Conservation (phyloP, 1,139 yeast genomes). For the Pichia sp. region DNA sequence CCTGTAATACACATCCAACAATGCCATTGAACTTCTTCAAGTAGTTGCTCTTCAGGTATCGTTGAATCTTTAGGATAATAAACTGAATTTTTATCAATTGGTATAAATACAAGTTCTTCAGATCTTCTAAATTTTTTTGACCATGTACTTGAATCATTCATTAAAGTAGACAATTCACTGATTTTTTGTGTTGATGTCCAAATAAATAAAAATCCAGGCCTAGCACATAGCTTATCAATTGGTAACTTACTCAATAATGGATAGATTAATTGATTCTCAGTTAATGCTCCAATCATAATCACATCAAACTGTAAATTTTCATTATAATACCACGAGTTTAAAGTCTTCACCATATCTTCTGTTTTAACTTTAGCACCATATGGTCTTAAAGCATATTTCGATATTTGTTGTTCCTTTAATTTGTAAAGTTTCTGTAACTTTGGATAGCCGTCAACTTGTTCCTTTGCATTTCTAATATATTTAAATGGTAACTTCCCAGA, state of each 20-base stretch:
- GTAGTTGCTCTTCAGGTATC: constrained; percentile 36
- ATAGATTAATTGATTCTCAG: constrained; percentile 60
- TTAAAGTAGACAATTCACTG: constrained; percentile 49
- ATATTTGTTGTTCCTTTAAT: constrained; percentile 49
- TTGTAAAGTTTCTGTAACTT: constrained; percentile 62
- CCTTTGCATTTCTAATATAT: constrained; percentile 55
- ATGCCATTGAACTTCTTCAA: constrained; percentile 72
- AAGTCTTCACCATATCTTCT: constrained; percentile 45
- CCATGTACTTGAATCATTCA: constrained; percentile 50
- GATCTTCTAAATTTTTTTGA: constrained; percentile 76
- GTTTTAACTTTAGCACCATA: constrained; percentile 53
- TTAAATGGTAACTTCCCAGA: constrained; percentile 54
- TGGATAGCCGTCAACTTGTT: constrained; percentile 79
- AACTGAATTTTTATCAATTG: constrained; percentile 51
- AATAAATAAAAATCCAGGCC: constrained; percentile 77
- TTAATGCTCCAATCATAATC: constrained; percentile 82
- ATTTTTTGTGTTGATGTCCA: constrained; percentile 81
- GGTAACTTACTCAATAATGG: constrained; percentile 61
- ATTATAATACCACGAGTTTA: constrained; percentile 53
- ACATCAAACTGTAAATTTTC: constrained; percentile 70
- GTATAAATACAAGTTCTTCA: constrained; percentile 73
- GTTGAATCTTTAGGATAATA: constrained; percentile 45
- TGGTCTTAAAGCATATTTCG: constrained; percentile 49
- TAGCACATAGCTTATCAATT: constrained; percentile 62
- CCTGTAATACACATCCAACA: constrained; percentile 98